Evolutionary conservation across 1,284 basidiomycete genomes (phyloP).

Genomic region (Tylopilus orsonianus): DNA sequence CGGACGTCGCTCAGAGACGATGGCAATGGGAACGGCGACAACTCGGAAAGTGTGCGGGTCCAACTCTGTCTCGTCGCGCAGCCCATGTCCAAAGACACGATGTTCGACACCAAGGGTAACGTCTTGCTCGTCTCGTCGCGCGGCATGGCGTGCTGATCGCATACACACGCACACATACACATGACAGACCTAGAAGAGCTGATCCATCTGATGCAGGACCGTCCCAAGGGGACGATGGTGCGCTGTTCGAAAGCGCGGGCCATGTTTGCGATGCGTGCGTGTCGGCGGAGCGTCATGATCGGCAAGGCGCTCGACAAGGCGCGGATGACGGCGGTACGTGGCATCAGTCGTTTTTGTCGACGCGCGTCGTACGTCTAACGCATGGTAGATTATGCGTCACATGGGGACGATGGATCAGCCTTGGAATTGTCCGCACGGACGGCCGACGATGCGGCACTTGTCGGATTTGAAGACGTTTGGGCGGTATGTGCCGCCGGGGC

Average conservation of each 20-base stretch:
- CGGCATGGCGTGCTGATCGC: slow-evolving; percentile 6
- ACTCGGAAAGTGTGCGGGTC: slow-evolving; percentile 33
- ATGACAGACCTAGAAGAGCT: slow-evolving; percentile 90
- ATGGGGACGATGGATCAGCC: slow-evolving; percentile 98
- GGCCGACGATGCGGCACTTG: slow-evolving; percentile 94
- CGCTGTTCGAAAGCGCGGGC: slow-evolving; percentile 89
- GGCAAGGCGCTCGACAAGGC: slow-evolving; percentile 76
- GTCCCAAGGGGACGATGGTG: slow-evolving; percentile 75
- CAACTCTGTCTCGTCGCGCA: slow-evolving; percentile 77
- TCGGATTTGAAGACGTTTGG: slow-evolving; percentile 32
- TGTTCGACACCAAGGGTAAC: slow-evolving; percentile 65
- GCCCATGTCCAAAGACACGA: slow-evolving; percentile 88
- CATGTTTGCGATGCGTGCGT: slow-evolving; percentile 97
- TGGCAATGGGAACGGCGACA: not conserved
- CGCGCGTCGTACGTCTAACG: not conserved
- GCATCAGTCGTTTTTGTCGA: not conserved
- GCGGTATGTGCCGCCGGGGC: slow-evolving; percentile 20
- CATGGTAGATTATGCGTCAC: slow-evolving; percentile 74
- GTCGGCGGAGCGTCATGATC: slow-evolving; percentile 95
- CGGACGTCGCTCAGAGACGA: slow-evolving; percentile 35
- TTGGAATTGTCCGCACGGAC: slow-evolving; percentile 96
- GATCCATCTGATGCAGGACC: slow-evolving; percentile 80
- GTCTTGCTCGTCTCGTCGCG: not conserved
- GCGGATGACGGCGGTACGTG: slow-evolving; percentile 79
- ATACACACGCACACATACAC: too few species aligned